Conservation (phyloP, 106 monocot genomes). For the Gastrodia elata region DNA sequence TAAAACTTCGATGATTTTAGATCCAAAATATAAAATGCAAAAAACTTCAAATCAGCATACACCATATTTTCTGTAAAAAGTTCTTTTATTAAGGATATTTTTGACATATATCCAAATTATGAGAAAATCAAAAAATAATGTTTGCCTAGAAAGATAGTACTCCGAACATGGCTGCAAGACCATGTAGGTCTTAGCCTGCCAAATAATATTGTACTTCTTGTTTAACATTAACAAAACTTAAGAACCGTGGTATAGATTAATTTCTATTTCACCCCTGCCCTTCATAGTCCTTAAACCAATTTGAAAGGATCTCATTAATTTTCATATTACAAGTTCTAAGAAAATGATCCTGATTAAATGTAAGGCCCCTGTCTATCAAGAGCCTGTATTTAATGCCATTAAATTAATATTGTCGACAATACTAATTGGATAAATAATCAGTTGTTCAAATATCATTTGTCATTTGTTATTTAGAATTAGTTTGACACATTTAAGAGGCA, state of each 20-base stretch:
- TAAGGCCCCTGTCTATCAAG: neutral
- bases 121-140: neutral
- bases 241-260: neutral
- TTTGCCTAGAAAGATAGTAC: neutral
- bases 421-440: no score
- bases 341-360: neutral
- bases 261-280: neutral
- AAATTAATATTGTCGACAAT: no score
- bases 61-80: neutral
- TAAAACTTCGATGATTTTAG: constrained; percentile 1
- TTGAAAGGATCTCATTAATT: neutral
- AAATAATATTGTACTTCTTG: neutral
- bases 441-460: no score
- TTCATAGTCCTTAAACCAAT: neutral
- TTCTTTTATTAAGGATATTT: neutral
- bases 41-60: neutral
- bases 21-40: neutral
- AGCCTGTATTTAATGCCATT: neutral
- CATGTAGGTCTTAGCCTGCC: neutral
- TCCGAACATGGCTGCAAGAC: neutral
- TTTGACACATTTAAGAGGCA: no score
- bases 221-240: neutral
- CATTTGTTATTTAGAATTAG: no score
- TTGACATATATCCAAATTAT: neutral
- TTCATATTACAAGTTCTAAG: neutral